Evolutionary conservation across 257 asterid species (phyloP), one percentile per base, ranked within the genome.

Genomic region (Pogostemon cablin): DNA sequence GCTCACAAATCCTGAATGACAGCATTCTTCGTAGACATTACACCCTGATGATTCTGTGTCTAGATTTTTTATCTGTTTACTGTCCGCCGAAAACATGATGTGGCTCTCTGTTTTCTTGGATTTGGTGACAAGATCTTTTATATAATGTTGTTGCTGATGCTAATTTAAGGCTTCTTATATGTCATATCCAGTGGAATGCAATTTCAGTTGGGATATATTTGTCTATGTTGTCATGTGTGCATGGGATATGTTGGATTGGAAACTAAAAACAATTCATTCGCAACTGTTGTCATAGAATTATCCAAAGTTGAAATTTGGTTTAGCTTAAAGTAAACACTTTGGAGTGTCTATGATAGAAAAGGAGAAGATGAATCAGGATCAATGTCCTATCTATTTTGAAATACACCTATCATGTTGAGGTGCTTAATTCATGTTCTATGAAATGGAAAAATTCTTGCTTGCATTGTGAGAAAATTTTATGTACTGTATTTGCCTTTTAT

Each of bases 401-500:
- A 75, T 43, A 41, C 12, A 12, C 17, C 3, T 56, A 39, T 53
- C 61, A 61, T 37, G 47, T 54, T 57, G 49, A 3, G 70, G 46
- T 44, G 67, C 57, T 55, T 42, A 7, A 32, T 69, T 41, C 47
- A 59, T 59, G 71, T 60, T 77, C 48, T 15, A 53, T 3, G 11
- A 61, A 62, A 62, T 68, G 34, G 43, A 44, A 7, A 48, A 58
- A 15, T 42, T 50, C 25, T 39, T 25, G 52, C 32, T 77, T 68
- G 25, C 25, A 63, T 15, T 62, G 17, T 58, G 58, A 44, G 44
- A 12, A 44, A 50, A 44, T 53, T 39, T 58, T 6, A 37, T 62
- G 3, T 11, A 34, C 41, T n/a, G 7, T 12, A 67, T 68, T 46
- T 64, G 54, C 46, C 4, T 44, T 70, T 48, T 20, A 67, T 44